A percentile compares a stretch with the other conserved stretches of the same genome.
Conservation (phyloP, 164 flowering plant genomes). For the Brasenia schreberi region DNA sequence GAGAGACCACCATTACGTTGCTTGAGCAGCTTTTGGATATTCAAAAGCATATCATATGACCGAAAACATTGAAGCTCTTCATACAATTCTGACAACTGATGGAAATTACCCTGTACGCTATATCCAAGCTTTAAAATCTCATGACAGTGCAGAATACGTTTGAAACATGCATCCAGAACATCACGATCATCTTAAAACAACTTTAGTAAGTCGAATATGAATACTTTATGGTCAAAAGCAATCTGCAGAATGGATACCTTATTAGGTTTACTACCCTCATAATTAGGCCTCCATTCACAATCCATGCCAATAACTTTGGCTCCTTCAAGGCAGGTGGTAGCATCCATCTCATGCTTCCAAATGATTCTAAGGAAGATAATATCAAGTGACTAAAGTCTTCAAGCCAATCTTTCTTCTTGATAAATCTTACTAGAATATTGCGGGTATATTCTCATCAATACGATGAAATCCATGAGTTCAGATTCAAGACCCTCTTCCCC, state of each 20-base stretch:
- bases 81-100: conserved; percentile 68
- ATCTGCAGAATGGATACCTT: conserved; percentile 97
- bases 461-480: conserved; percentile 69
- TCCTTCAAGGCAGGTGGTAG: no score
- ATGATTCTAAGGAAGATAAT: no score
- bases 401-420: no score
- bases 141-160: conserved; percentile 61
- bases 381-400: no score
- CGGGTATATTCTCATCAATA: no score
- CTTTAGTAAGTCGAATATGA: conserved; percentile 76
- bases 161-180: conserved; percentile 45
- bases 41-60: conserved; percentile 83
- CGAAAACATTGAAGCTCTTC: conserved; percentile 64
- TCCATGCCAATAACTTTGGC: conserved; percentile 29
- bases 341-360: no score
- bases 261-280: conserved; percentile 68
- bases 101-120: conserved; percentile 72
- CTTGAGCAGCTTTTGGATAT: conserved; percentile 74
- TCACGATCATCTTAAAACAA: conserved; percentile 42
- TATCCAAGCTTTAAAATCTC: conserved; percentile 83
- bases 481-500: conserved; percentile 46
- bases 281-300: conserved; percentile 98
- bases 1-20: conserved; percentile 83
- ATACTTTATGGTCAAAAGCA: conserved; percentile 67
- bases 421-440: no score